phyloP scores from a whole-genome alignment of 345 rosid species.

The Toxicodendron radicans region DNA sequence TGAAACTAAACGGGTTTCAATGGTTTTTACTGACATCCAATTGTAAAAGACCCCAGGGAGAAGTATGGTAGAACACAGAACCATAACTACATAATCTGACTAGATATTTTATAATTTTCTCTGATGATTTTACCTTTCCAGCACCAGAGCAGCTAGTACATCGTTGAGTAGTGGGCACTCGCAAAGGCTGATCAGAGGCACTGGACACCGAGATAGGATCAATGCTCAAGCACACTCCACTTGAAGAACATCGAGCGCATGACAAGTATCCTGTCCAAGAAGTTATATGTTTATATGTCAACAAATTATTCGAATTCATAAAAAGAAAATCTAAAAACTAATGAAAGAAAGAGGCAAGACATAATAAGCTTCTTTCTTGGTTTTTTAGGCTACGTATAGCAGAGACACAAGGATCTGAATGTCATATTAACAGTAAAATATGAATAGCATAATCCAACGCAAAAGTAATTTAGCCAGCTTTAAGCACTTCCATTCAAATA shows the following conservation, averaged over 20 bases:
- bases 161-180: slow-evolving; percentile 58
- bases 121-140: slow-evolving; percentile 59
- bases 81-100: slow-evolving; percentile 3
- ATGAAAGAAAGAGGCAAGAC: background rate
- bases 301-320: background rate
- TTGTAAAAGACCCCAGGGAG: background rate
- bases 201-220: slow-evolving; percentile 54
- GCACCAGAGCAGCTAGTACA: slow-evolving; percentile 90
- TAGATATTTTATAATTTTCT: background rate
- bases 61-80: background rate
- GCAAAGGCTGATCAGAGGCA: slow-evolving; percentile 50
- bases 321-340: background rate
- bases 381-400: background rate
- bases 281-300: slow-evolving; percentile 10
- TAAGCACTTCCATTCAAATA: background rate
- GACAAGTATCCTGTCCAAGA: slow-evolving; percentile 78
- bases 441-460: background rate
- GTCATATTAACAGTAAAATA: background rate
- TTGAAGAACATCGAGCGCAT: slow-evolving; percentile 86
- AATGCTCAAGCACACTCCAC: slow-evolving; percentile 66
- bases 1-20: background rate
- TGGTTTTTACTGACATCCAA: background rate
- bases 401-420: background rate
- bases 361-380: slow-evolving; percentile 1
- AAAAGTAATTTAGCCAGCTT: background rate